phyloP scores from a whole-genome alignment of 495 filamentous ascomycete genomes.

The Cudoniella acicularis region DNA sequence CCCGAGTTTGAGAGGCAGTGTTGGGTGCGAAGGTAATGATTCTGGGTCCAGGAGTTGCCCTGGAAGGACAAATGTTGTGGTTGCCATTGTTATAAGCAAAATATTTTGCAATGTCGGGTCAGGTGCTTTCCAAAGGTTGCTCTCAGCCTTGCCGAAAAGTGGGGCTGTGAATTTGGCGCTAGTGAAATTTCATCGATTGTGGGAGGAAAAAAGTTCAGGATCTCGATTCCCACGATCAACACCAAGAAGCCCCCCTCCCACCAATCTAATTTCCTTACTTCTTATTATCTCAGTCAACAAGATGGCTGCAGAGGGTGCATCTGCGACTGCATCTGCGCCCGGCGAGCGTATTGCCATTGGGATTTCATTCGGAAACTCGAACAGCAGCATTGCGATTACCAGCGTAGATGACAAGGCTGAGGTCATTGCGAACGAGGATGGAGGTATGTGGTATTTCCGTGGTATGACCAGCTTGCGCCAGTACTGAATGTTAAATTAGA shows the following conservation, averaged over 20 bases:
- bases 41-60: constrained; percentile 68
- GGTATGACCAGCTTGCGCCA: background rate
- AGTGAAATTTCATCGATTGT: constrained; percentile 21
- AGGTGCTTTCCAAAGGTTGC: too few relatives aligned
- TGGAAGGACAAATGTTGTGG: constrained; percentile 63
- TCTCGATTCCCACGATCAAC: background rate
- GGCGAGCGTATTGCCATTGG: constrained; percentile 78
- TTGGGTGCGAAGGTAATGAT: constrained; percentile 60
- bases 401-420: constrained; percentile 86
- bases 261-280: background rate
- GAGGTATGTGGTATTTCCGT: constrained; percentile 56
- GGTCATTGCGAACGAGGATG: constrained; percentile 98
- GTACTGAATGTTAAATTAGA: constrained; percentile 47
- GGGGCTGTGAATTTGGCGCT: constrained; percentile 16
- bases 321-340: constrained; percentile 33
- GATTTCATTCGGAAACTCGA: constrained; percentile 96
- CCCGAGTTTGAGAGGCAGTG: constrained; percentile 73
- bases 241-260: background rate
- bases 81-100: constrained; percentile 34
- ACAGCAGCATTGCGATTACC: constrained; percentile 92
- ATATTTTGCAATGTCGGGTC: background rate
- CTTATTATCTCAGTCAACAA: background rate
- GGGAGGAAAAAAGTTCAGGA: constrained; percentile 21
- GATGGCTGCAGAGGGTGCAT: constrained; percentile 21
- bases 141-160: constrained; percentile 25